Percentiles rank a stretch among this genome's conserved stretches.
Evolutionary conservation across 2,329 filamentous ascomycete genomes (phyloP).

Genomic region (Myriosclerotinia scirpicola): DNA sequence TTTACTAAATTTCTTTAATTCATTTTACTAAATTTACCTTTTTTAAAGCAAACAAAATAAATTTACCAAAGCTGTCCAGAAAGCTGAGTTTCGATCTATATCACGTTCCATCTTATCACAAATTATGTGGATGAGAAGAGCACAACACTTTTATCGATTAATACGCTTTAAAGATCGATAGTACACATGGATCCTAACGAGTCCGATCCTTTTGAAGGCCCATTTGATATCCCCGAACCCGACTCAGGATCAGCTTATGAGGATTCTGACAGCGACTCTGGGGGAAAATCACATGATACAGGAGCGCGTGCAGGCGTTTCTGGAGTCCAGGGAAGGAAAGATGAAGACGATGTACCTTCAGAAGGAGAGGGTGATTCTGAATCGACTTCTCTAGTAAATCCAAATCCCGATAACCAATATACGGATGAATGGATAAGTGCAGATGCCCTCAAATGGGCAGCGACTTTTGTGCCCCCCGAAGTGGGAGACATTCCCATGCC

Average conservation of each 20-base stretch:
- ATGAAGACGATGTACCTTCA: not conserved
- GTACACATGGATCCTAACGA: conserved; percentile 30
- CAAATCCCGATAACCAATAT: conserved; percentile 12
- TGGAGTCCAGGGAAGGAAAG: not conserved
- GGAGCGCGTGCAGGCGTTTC: not conserved
- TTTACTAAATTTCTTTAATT: not conserved
- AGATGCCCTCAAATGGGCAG: conserved; percentile 35
- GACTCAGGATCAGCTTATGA: conserved; percentile 39
- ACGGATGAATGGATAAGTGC: conserved; percentile 26
- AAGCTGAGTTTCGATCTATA: conserved; percentile 3
- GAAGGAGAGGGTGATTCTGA: conserved; percentile 16
- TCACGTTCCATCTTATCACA: not conserved
- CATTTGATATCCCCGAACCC: conserved; percentile 26
- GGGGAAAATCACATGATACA: conserved; percentile 25
- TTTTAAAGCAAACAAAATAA: not conserved
- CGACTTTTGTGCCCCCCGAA: conserved; percentile 34
- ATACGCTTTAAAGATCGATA: conserved; percentile 28
- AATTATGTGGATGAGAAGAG: conserved; percentile 29
- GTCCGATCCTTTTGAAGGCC: conserved; percentile 20
- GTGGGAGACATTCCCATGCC: conserved; percentile 34
- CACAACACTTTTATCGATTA: conserved; percentile 23
- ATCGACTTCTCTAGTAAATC: conserved; percentile 3
- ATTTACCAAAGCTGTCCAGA: conserved; percentile 1
- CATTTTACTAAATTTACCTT: not conserved
- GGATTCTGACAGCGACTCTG: conserved; percentile 28